Percentiles rank a stretch among this genome's conserved stretches.
phyloP scores from a whole-genome alignment of 768 basidiomycete genomes.

The Amanita pallidorosea region DNA sequence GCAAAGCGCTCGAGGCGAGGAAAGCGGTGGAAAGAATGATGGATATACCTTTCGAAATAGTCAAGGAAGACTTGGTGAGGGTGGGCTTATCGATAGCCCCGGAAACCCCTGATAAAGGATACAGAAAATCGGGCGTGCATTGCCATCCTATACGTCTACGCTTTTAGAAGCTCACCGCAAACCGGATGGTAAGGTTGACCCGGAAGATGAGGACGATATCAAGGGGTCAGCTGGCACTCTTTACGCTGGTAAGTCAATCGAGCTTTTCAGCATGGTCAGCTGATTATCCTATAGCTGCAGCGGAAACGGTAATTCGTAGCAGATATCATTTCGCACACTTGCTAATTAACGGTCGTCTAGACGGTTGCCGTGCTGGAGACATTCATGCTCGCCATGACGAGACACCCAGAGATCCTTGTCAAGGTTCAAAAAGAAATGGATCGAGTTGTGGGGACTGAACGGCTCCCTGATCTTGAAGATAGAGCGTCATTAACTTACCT shows the following conservation, averaged over 20 bases:
- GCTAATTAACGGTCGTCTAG: slow-evolving; percentile 17
- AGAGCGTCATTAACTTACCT: slow-evolving; percentile 35
- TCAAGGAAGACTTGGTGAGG: slow-evolving; percentile 35
- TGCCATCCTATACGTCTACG: slow-evolving; percentile 33
- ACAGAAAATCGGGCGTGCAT: slow-evolving; percentile 30
- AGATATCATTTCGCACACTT: neutral
- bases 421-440: slow-evolving; percentile 45
- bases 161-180: slow-evolving; percentile 30
- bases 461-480: slow-evolving; percentile 36
- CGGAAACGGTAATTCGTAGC: slow-evolving; percentile 17
- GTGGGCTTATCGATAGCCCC: neutral
- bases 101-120: slow-evolving; percentile 6
- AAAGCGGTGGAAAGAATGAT: slow-evolving; percentile 37
- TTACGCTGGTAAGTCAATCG: slow-evolving; percentile 28
- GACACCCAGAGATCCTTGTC: slow-evolving; percentile 36
- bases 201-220: slow-evolving; percentile 41
- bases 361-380: slow-evolving; percentile 37
- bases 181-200: slow-evolving; percentile 20
- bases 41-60: slow-evolving; percentile 38
- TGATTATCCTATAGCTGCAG: slow-evolving; percentile 19
- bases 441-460: slow-evolving; percentile 27
- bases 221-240: slow-evolving; percentile 46
- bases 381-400: slow-evolving; percentile 44
- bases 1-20: slow-evolving; percentile 28
- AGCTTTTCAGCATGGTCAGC: neutral